Evolutionary conservation across 2,329 filamentous ascomycete species (phyloP), one percentile per base, ranked within the genome.

Genomic region (Arthrobotrys entomopaga): DNA sequence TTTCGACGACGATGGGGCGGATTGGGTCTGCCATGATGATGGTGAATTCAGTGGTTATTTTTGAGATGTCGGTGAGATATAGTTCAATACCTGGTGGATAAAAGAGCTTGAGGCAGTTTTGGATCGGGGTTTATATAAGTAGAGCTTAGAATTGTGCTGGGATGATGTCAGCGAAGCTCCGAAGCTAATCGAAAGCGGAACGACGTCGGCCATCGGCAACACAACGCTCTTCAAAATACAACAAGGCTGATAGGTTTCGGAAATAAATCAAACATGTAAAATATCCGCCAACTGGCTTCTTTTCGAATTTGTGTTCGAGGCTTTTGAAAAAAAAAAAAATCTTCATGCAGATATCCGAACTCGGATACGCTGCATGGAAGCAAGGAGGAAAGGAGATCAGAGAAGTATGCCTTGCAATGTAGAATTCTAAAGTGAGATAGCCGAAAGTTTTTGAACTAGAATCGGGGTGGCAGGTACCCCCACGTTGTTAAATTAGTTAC

Each of bases 1-100:
- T 65, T 24, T 64, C 66, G 46, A 63, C 58, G 59, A 71, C 48
- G 43, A 69, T 26, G 13, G 65, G 57, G 15, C 40, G 57, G 40
- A 61, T 13, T 5, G 48, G 56, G 40, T 69, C 65, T 61, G 65
- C 65, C 49, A 61, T 34, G 2, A 34, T 67, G 2, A 34, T 67
- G 53, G 34, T 56, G 24, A 40, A 11, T 58, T 43, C 16, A 29
- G 20, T 57, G 48, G 49, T 61, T 15, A 42, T 19, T 69, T 1
- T 46, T 8, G 13, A 19, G 42, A 19, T 46, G 3, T n/a, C n/a
- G 11, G 42, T 42, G 24, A 38, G 20, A 43, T 19, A 19, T 50
- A n/a, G 2, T 50, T 46, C n/a, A n/a, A 46, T 46, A 19, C 16
- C 15, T 46, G 16, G 42, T 10, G 16, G 8, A n/a, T 13, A 16